A percentile compares a stretch with the other conserved stretches of the same genome.
phyloP scores from a whole-genome alignment of 2,329 filamentous ascomycete species.

The Parastagonospora avenae region DNA sequence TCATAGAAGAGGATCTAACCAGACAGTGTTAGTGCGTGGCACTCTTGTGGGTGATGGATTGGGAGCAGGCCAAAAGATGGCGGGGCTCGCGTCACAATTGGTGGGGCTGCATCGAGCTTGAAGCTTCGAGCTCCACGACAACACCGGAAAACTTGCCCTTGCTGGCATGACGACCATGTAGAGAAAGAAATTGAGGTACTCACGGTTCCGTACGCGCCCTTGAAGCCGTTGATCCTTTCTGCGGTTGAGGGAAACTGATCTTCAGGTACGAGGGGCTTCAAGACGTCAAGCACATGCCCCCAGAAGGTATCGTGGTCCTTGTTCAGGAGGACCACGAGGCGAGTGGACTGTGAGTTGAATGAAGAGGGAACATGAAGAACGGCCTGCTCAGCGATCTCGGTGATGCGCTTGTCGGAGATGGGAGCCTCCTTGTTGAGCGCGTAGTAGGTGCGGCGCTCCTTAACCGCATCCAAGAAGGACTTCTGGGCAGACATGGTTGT shows the following conservation, averaged over 20 bases:
- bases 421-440: conserved; percentile 67
- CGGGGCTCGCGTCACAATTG: conserved; percentile 1
- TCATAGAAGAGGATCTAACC: conserved; percentile 80
- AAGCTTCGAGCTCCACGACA: neutral
- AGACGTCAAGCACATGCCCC: conserved; percentile 70
- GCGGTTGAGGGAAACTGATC: conserved; percentile 64
- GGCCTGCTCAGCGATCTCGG: conserved; percentile 64
- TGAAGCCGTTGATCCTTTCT: conserved; percentile 64
- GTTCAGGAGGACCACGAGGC: conserved; percentile 77
- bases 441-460: conserved; percentile 73
- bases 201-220: conserved; percentile 76
- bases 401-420: conserved; percentile 63
- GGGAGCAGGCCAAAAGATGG: no score
- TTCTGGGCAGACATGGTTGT: conserved; percentile 46
- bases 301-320: conserved; percentile 87
- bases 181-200: conserved; percentile 34
- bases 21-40: conserved; percentile 9
- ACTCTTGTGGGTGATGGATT: no score
- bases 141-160: neutral
- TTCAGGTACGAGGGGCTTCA: conserved; percentile 71
- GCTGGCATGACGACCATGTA: neutral
- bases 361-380: conserved; percentile 74
- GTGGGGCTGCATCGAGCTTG: conserved; percentile 18
- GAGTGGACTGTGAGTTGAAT: conserved; percentile 89
- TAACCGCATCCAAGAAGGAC: conserved; percentile 67